Base-by-base conservation (phyloP, 2,329 filamentous ascomycete genomes). In the Hypoxylon sp. region DNA sequence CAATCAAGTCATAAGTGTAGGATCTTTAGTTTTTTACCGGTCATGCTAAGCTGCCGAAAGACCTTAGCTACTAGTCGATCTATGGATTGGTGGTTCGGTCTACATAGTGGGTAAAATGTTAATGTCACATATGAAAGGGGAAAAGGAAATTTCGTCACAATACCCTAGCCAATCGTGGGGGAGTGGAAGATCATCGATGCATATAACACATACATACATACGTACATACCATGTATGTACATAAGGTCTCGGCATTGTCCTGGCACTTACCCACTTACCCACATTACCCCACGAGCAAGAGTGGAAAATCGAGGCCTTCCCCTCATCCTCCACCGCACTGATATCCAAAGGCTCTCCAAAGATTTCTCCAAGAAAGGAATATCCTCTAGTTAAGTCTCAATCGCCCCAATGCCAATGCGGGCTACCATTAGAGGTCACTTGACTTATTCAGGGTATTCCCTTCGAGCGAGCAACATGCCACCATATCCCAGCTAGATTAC, bases 261-360 rank as follows among this genome's bases (percentile, higher is more conserved):
- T n/a, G n/a, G n/a, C n/a, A 32, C 13, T 4, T 17, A n/a, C 34
- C 34, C 7, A 7, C n/a, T 4, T 7, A 6, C 37, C n/a, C 37
- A 19, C 28, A 41, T 43, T 56, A 47, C 59, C 62, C 59, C 59
- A 65, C 63, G 62, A 46, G 51, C 37, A 13, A 65, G 63, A 59
- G 63, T 59, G 63, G 63, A 58, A 52, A 43, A 17, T 19, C 17
- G 17, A 48, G 30, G 17, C 19, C 43, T 58, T 62, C 52, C 58
- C 59, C 59, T 64, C 56, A 51, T 54, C 34, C 20, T 52, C 52
- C 39, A 62, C 61, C 55, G 22, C 34, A 15, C 17, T 32, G 22
- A 46, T 47, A 57, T 57, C 52, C 17, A 56, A 44, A 62, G 24
- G 7, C 24, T 65, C 58, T 51, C 54, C 61, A 64, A 61, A 47